Base-by-base conservation (phyloP, 495 filamentous ascomycete species). In the Hypoxylon perforatum region DNA sequence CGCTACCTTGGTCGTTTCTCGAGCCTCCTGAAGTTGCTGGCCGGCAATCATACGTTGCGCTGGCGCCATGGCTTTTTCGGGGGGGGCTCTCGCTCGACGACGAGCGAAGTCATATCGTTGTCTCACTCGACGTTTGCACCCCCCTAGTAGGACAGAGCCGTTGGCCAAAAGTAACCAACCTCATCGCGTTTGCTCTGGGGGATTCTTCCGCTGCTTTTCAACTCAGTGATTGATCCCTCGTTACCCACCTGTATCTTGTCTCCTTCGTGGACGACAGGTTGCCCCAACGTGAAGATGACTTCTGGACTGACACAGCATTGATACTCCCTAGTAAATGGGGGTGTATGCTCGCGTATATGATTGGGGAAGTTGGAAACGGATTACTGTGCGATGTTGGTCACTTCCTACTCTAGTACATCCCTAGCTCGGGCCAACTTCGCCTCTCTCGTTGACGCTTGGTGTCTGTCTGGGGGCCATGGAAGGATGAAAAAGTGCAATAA, bases 121-220 rank as follows among this genome's bases (percentile, higher is more conserved):
- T 70, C 67, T 66, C 45, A 70, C 67, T 62, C 54, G 67, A 62
- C 62, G 62, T 70, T 70, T 70, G 67, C 57, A 49, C 55, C 47
- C 30, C 55, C 45, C 25, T 28, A 62, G 67, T 70, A 66, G 61
- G 62, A 70, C 67, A 66, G 61, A 59, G 57, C 67, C 67, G 67
- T 70, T 70, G 67, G 61, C 39, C 45, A 36, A 61, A 59, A 59
- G 67, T 66, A 65, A 69, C 65, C 50, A 65, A 69, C 65, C 50
- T 42, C 51, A 38, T 66, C 54, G 38, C 63, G 65, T 65, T 69
- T 69, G 70, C 58, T 65, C 57, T 61, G 30, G 30, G 25, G 23
- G 55, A 58, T 54, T 28, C 47, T 58, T 41, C 47, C 46, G 35
- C 46, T 41, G 47, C 51, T 30, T 53, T 36, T 46, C 9, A 11